Evolutionary conservation across 345 rosid genomes (phyloP).

Genomic region (Murraya paniculata): DNA sequence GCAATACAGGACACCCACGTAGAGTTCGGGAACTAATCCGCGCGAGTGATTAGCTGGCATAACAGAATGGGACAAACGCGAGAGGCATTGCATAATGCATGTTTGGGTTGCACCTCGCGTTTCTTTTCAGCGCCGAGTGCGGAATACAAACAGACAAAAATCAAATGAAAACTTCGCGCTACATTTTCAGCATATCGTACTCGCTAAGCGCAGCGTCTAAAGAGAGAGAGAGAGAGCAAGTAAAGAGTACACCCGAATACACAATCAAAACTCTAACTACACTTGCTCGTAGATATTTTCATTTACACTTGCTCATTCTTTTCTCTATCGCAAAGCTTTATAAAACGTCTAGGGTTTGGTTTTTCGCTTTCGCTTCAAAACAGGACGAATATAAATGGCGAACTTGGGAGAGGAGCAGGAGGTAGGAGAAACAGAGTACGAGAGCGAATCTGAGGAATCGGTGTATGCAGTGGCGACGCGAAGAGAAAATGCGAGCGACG

Average conservation of each 20-base stretch:
- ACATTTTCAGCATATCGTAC: neutral
- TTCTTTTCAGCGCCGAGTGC: neutral
- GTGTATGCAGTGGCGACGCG: neutral
- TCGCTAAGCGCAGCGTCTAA: neutral
- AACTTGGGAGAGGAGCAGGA: neutral
- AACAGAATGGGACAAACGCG: neutral
- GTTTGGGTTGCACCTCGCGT: neutral
- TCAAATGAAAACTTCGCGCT: constrained; percentile 8
- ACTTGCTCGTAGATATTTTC: neutral
- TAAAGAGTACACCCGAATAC: neutral
- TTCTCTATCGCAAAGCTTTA: neutral
- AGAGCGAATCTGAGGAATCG: constrained; percentile 10
- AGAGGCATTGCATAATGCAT: neutral
- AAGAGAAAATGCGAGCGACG: constrained; percentile 15
- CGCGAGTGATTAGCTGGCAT: constrained; percentile 8
- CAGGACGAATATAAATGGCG: neutral
- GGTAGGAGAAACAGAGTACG: neutral
- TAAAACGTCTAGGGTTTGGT: too few species aligned
- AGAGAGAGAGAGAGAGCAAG: neutral
- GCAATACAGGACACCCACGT: too few species aligned
- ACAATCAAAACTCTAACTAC: constrained; percentile 2
- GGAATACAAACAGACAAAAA: neutral
- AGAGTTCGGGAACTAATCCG: neutral
- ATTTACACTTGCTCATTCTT: neutral
- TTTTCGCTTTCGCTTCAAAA: neutral